These are phyloP conservation scores for Calamus simplicifolius DNA, from an alignment of 176 grass and related monocot genomes.

Conservation along the genomic window DNA sequence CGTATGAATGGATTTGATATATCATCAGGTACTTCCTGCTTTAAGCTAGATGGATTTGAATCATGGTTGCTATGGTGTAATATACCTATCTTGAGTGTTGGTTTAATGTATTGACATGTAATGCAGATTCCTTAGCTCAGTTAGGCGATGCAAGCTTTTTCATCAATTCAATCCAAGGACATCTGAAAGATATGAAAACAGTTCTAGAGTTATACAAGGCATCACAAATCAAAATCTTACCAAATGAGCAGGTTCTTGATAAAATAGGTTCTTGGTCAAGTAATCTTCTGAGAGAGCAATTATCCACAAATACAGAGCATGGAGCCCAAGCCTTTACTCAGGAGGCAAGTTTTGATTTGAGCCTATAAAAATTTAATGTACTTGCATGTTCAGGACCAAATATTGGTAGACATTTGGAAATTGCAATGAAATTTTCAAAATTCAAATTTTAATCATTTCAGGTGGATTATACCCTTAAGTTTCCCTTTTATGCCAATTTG, in stretches of 20 bases:
- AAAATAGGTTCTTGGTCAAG: constrained; percentile 54
- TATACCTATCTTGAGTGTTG: no score
- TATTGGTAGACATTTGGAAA: not conserved
- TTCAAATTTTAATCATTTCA: constrained; percentile 23
- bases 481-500: constrained; percentile 56
- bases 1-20: constrained; percentile 63
- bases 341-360: constrained; percentile 33
- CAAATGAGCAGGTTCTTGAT: constrained; percentile 48
- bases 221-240: constrained; percentile 51
- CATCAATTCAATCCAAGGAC: constrained; percentile 46
- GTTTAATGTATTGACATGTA: not conserved
- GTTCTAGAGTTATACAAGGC: constrained; percentile 68
- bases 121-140: constrained; percentile 42
- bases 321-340: constrained; percentile 1
- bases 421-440: not conserved
- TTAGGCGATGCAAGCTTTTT: constrained; percentile 36
- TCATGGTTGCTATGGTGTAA: no score
- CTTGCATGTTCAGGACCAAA: no score
- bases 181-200: constrained; percentile 59
- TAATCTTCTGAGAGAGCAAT: constrained; percentile 37
- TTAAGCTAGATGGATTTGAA: no score
- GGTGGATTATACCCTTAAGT: constrained; percentile 52
- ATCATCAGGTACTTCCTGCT: constrained; percentile 40
- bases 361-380: no score
- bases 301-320: constrained; percentile 15